Evolutionary conservation across 352 stramenopile genomes (phyloP).

Genomic region (Phytopythium delawarense): DNA sequence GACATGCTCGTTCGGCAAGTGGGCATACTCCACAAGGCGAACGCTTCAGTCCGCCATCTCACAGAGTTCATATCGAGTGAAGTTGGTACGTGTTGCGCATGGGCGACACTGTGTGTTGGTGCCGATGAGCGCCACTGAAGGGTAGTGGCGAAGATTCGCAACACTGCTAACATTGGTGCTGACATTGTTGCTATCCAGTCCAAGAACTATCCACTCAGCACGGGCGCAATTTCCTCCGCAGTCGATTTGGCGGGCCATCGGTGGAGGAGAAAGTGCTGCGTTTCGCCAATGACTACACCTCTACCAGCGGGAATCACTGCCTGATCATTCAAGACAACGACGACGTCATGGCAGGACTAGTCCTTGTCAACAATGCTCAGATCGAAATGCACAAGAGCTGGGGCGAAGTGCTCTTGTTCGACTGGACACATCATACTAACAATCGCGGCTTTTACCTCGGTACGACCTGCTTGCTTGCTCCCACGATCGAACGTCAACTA

Average conservation of each 20-base stretch:
- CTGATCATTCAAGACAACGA: slow-evolving; percentile 10
- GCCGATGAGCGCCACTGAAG: no score
- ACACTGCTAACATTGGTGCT: not conserved
- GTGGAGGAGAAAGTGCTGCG: not conserved
- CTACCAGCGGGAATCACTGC: not conserved
- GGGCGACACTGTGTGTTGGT: not conserved
- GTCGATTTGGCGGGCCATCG: not conserved
- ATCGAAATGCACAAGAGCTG: slow-evolving; percentile 11
- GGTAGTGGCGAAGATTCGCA: not conserved
- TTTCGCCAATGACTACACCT: not conserved
- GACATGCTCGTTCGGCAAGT: not conserved
- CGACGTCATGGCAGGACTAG: slow-evolving; percentile 6
- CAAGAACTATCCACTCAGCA: not conserved
- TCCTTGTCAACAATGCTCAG: slow-evolving; percentile 12
- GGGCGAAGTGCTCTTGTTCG: slow-evolving; percentile 15
- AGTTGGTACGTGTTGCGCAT: not conserved
- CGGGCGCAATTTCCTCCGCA: not conserved
- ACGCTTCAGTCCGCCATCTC: not conserved
- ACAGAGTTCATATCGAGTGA: not conserved
- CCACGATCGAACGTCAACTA: not conserved
- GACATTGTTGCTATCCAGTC: not conserved
- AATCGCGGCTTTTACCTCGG: slow-evolving; percentile 18
- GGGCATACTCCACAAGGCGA: not conserved
- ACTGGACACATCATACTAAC: slow-evolving; percentile 24
- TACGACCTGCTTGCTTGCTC: not conserved